Evolutionary conservation across 2,329 filamentous ascomycete genomes (phyloP), one percentile per base, ranked within the genome.

Genomic region (Pseudonectria buxi): DNA sequence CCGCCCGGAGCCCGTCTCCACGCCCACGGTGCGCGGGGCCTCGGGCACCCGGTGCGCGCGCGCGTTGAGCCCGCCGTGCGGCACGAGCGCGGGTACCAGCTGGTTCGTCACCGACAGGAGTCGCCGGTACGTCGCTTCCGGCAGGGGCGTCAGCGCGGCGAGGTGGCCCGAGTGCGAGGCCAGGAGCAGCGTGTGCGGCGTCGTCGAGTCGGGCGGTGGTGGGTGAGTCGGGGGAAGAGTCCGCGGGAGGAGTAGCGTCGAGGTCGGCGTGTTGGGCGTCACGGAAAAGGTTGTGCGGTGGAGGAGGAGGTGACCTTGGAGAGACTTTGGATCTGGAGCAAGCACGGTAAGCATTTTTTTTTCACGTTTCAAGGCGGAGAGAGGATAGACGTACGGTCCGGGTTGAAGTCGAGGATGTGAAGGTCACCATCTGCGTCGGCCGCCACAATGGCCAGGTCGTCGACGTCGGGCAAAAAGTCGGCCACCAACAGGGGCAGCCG

Each of bases 351-450:
- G 52, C 31, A 31, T 25, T 13, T 3, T 7, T 7, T 12, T 6
- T 14, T 16, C 15, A 13, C 10, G 10, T 30, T 3, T 27, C 13
- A 12, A 4, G 11, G 33, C 26, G 7, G 13, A 34, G 27, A 32
- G 6, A 18, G 16, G 26, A 24, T 24, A 29, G 10, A 73, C 82
- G 62, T 70, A 92, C 87, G 84, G 55, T 96, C 90, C 1, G 92
- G 92, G 53, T 96, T 89, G 53, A 92, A 98, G 61, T 96, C 86
- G 45, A 96, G 65, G 30, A 95, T 74, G 56, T 95, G 87, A 27
- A 98, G 63, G 50, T 92, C 87, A 43, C 85, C 85, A 50, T 95
- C 83, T 25, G 83, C 79, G 57, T 96, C 90, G 10, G 83, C 79
- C 6, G 86, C 82, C 27, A 95, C 69, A 45, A 98, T 81, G 54